A percentile compares a stretch with the other conserved stretches of the same genome.
Evolutionary conservation across 805 yeast species (phyloP).

Genomic region (Saccharomyces mikatae): DNA sequence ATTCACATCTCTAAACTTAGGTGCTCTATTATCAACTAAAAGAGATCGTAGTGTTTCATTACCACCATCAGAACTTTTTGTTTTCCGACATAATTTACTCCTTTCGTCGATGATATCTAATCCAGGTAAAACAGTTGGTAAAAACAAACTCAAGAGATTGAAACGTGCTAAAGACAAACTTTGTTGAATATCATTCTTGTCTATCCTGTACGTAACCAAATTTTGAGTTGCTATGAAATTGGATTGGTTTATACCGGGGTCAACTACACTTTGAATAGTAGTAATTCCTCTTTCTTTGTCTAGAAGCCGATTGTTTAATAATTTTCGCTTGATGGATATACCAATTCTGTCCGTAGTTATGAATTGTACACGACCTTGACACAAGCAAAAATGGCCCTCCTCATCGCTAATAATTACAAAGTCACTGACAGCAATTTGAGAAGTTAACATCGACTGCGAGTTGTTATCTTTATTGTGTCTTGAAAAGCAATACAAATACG

Average conservation of each 20-base stretch:
- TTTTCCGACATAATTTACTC: slow-evolving; percentile 6
- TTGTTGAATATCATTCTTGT: slow-evolving; percentile 67
- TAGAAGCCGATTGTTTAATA: slow-evolving; percentile 32
- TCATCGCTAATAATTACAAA: slow-evolving; percentile 72
- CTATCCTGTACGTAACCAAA: slow-evolving; percentile 50
- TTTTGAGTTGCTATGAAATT: slow-evolving; percentile 31
- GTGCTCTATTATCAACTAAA: slow-evolving; percentile 29
- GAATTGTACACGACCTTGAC: slow-evolving; percentile 48
- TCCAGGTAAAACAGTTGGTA: slow-evolving; percentile 30
- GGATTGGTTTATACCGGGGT: slow-evolving; percentile 2
- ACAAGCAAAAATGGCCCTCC: slow-evolving; percentile 63
- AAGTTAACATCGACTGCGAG: slow-evolving; percentile 17
- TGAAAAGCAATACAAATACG: slow-evolving; percentile 43
- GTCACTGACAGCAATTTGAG: slow-evolving; percentile 54
- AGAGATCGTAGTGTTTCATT: slow-evolving; percentile 28
- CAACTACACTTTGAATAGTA: slow-evolving; percentile 12
- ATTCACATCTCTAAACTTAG: slow-evolving; percentile 17
- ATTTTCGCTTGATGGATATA: slow-evolving; percentile 46
- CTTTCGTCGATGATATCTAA: slow-evolving; percentile 21
- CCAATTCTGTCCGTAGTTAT: slow-evolving; percentile 38
- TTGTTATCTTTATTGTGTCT: slow-evolving; percentile 23
- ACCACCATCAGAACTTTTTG: slow-evolving; percentile 30
- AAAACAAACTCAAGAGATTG: slow-evolving; percentile 64
- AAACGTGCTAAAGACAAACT: slow-evolving; percentile 71
- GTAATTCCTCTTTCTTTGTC: slow-evolving; percentile 4